Evolutionary conservation across 2,329 filamentous ascomycete species (phyloP).

Genomic region (Dryadomyces quercivorus): DNA sequence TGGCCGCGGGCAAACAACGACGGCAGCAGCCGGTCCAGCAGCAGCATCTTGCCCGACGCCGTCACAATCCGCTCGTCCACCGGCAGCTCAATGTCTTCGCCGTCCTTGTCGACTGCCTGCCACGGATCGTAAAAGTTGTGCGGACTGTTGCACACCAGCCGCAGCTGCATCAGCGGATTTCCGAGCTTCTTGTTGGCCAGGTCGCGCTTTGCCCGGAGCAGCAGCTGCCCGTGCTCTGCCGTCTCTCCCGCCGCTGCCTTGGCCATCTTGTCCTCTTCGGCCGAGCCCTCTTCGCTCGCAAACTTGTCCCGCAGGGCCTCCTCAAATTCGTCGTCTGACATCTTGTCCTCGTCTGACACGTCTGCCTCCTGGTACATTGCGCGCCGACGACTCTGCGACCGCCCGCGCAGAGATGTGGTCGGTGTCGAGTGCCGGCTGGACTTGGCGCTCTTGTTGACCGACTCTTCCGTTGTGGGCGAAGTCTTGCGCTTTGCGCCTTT

Average conservation of each 20-base stretch:
- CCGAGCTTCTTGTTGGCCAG: constrained; percentile 86
- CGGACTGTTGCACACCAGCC: constrained; percentile 83
- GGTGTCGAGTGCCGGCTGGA: constrained; percentile 68
- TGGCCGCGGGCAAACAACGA: constrained; percentile 61
- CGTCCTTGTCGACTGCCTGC: constrained; percentile 31
- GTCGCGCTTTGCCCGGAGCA: constrained; percentile 74
- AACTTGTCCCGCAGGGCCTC: constrained; percentile 57
- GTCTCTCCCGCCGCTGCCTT: constrained; percentile 38
- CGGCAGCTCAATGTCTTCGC: constrained; percentile 28
- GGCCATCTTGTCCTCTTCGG: not conserved
- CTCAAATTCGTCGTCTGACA: constrained; percentile 81
- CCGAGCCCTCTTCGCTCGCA: constrained; percentile 18
- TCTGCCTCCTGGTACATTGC: constrained; percentile 42
- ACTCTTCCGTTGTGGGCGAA: constrained; percentile 19
- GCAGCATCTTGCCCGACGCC: constrained; percentile 87
- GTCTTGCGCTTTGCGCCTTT: constrained; percentile 23
- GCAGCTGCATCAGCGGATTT: constrained; percentile 84
- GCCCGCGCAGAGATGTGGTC: constrained; percentile 24
- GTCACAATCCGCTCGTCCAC: constrained; percentile 76
- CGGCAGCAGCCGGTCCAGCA: constrained; percentile 77
- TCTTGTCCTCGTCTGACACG: constrained; percentile 44
- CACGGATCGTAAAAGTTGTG: constrained; percentile 97
- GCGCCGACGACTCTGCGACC: constrained; percentile 23
- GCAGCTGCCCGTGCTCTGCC: constrained; percentile 49
- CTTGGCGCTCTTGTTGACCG: constrained; percentile 55